These are phyloP conservation scores for Aphanoascus verrucosus DNA, from an alignment of 2,329 filamentous ascomycete genomes.

Conservation along the genomic window DNA sequence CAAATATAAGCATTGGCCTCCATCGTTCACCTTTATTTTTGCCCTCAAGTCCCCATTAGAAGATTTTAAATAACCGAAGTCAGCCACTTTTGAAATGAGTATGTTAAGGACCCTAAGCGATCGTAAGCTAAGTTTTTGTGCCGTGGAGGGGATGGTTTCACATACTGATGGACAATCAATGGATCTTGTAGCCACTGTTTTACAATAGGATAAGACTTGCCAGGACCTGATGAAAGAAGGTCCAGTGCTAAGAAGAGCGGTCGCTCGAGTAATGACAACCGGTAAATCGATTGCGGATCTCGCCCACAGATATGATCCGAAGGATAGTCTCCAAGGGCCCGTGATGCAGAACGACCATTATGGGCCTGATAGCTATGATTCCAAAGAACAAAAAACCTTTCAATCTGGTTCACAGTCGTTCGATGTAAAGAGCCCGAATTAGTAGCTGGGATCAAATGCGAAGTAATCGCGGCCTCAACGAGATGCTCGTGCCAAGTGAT, in stretches of 20 bases:
- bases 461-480: constrained; percentile 67
- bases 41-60: constrained; percentile 32
- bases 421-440: constrained; percentile 20
- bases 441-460: constrained; percentile 51
- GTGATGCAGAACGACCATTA: constrained; percentile 25
- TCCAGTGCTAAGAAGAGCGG: constrained; percentile 77
- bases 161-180: constrained; percentile 42
- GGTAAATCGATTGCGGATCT: constrained; percentile 26
- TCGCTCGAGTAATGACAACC: constrained; percentile 58
- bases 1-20: constrained; percentile 69
- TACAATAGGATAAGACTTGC: constrained; percentile 64
- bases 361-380: constrained; percentile 34
- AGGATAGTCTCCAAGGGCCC: constrained; percentile 13
- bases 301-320: constrained; percentile 10
- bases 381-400: constrained; percentile 35
- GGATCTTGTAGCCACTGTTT: constrained; percentile 65
- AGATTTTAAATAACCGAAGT: constrained; percentile 21
- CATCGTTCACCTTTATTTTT: constrained; percentile 48
- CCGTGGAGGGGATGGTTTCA: constrained; percentile 22
- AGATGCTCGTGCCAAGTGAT: constrained; percentile 58
- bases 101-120: constrained; percentile 28
- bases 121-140: constrained; percentile 7
- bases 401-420: constrained; percentile 28
- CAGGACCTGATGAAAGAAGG: constrained; percentile 59
- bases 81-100: constrained; percentile 27